Conservation (phyloP, 1,284 basidiomycete species). For the Irpex sp. region DNA sequence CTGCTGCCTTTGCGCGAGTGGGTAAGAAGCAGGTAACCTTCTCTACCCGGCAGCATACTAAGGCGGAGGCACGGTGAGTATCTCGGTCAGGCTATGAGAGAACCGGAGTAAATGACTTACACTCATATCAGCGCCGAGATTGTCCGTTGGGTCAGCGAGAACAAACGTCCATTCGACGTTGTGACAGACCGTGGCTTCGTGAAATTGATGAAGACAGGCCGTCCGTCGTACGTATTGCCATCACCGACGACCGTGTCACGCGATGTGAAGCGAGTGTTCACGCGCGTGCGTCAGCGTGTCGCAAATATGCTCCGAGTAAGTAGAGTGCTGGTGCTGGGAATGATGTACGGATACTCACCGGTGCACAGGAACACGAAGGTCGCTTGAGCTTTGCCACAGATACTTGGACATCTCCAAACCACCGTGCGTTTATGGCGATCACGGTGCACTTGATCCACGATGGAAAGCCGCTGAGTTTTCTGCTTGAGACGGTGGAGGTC, state of each 20-base stretch:
- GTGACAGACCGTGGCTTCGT: constrained; percentile 12
- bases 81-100: neutral
- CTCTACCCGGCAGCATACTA: constrained; percentile 4
- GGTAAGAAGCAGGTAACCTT: neutral
- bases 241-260: constrained; percentile 11
- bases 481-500: constrained; percentile 15
- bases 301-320: constrained; percentile 7
- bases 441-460: constrained; percentile 22
- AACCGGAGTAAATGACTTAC: neutral
- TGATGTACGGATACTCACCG: neutral
- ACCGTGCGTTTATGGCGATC: constrained; percentile 21
- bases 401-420: constrained; percentile 29
- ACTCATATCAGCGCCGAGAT: constrained; percentile 3
- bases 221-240: constrained; percentile 14
- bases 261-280: constrained; percentile 13
- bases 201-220: constrained; percentile 15
- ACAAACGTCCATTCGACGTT: constrained; percentile 11
- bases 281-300: neutral
- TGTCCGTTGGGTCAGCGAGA: constrained; percentile 14
- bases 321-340: neutral
- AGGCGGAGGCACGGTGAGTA: constrained; percentile 5
- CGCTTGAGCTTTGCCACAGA: constrained; percentile 23
- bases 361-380: constrained; percentile 15
- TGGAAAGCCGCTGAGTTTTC: constrained; percentile 16
- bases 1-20: constrained; percentile 17